Base-by-base conservation (phyloP, 805 yeast species). In the Candida pini region DNA sequence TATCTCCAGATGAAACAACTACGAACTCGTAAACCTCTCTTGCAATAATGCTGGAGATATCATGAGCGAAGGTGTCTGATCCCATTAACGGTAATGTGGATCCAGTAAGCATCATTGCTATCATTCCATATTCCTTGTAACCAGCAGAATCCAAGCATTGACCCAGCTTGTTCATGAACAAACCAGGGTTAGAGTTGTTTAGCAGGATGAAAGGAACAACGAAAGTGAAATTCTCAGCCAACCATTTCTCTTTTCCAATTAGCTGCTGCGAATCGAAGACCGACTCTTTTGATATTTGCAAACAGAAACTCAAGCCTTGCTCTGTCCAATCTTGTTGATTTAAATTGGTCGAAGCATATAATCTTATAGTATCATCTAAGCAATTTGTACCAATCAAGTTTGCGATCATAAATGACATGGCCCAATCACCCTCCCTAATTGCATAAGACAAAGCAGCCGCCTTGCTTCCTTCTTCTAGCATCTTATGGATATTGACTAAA, bases 401-500 rank as follows among this genome's bases (percentile, higher is more conserved):
- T 1, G 94, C 78, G 32, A 89, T 63, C 20, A 87, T 54, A 35
- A 90, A 58, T 0, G 96, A 82, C 56, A 88, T 65, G 0, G 90
- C 78, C 81, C 85, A 89, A 44, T 85, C 84, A 8, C 76, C 71
- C 34, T 74, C 71, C 2, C 70, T 64, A 14, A 88, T 54, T 1
- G 92, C 78, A 35, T 67, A 62, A 17, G 69, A 64, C 31, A 88
- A 58, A 0, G 96, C 96, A 5, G 67, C 71, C 10, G 72, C 75
- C 17, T 78, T 72, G 37, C 79, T 68, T 2, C 96, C 96, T 5
- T 62, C 57, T 44, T 76, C 78, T 26, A 78, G 61, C 28, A 65
- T 53, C 44, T 56, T 42, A 48, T 58, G 48, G 40, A 66, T 40
- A 27, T 52, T 46, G 34, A 49, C 25, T 36, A 70, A 33, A 1